Conservation (phyloP, 2,329 filamentous ascomycete species). For the Arthrobotrys sphaeroides region DNA sequence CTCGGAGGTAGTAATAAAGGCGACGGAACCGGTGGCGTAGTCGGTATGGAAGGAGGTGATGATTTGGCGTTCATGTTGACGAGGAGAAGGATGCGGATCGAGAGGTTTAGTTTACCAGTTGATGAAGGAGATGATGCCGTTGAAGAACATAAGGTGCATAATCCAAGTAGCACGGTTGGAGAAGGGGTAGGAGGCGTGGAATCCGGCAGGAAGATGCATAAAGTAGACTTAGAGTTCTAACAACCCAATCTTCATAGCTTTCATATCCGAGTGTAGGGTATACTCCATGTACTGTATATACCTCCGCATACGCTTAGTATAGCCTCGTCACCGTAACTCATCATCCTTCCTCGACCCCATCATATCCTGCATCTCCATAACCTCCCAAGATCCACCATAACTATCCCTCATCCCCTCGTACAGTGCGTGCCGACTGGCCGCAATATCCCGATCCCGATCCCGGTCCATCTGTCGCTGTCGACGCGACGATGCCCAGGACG, state of each 20-base stretch:
- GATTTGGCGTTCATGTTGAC: slow-evolving; percentile 92
- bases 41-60: slow-evolving; percentile 75
- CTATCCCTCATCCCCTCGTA: slow-evolving; percentile 59
- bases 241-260: slow-evolving; percentile 14
- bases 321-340: slow-evolving; percentile 47
- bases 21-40: slow-evolving; percentile 83
- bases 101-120: slow-evolving; percentile 88
- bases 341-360: slow-evolving; percentile 54
- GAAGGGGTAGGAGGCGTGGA: slow-evolving; percentile 59
- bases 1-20: slow-evolving; percentile 9
- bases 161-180: slow-evolving; percentile 67
- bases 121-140: slow-evolving; percentile 74
- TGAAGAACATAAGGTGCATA: slow-evolving; percentile 61
- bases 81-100: slow-evolving; percentile 82
- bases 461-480: slow-evolving; percentile 50
- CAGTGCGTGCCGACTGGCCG: slow-evolving; percentile 55
- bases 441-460: slow-evolving; percentile 35
- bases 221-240: slow-evolving; percentile 78
- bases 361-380: slow-evolving; percentile 58
- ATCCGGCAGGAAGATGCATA: slow-evolving; percentile 65
- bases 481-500: slow-evolving; percentile 51
- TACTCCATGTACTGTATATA: too few species aligned
- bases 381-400: slow-evolving; percentile 59
- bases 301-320: too few species aligned
- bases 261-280: too few species aligned